Evolutionary conservation across 2,329 filamentous ascomycete species (phyloP).

Genomic region (Pseudopithomyces chartarum): DNA sequence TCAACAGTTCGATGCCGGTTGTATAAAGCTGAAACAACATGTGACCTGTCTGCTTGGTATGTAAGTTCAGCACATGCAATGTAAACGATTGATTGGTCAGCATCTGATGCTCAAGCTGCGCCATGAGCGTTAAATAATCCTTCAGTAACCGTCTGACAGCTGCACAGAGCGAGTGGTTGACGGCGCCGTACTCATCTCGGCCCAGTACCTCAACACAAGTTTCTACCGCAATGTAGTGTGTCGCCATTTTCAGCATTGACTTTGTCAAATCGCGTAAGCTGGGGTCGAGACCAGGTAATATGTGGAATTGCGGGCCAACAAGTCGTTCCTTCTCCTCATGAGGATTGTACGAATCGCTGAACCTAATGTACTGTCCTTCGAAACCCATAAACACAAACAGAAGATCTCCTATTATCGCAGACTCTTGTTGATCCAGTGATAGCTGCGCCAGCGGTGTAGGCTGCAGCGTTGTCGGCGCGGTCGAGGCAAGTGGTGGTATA

Average conservation of each 20-base stretch:
- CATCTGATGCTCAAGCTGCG: slow-evolving; percentile 91
- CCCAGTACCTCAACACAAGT: slow-evolving; percentile 95
- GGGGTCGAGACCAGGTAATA: slow-evolving; percentile 83
- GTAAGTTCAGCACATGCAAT: slow-evolving; percentile 88
- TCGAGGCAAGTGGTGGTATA: slow-evolving; percentile 64
- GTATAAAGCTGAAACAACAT: slow-evolving; percentile 91
- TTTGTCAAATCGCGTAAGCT: slow-evolving; percentile 85
- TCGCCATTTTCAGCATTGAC: slow-evolving; percentile 92
- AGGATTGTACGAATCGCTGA: slow-evolving; percentile 80
- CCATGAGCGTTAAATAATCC: slow-evolving; percentile 90
- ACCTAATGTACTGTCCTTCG: slow-evolving; percentile 96
- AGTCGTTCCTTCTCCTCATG: slow-evolving; percentile 84
- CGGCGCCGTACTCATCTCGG: slow-evolving; percentile 87
- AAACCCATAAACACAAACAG: slow-evolving; percentile 97
- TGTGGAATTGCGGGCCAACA: slow-evolving; percentile 78
- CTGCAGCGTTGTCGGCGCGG: slow-evolving; percentile 71
- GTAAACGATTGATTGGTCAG: slow-evolving; percentile 89
- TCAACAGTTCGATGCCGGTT: slow-evolving; percentile 76
- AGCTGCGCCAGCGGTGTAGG: slow-evolving; percentile 72
- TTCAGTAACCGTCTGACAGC: slow-evolving; percentile 89
- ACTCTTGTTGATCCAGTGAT: slow-evolving; percentile 81
- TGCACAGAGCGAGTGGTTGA: slow-evolving; percentile 96
- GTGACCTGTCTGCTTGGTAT: slow-evolving; percentile 86
- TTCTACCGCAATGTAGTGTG: slow-evolving; percentile 88
- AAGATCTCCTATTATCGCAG: slow-evolving; percentile 84